phyloP scores from a whole-genome alignment of 2,329 filamentous ascomycete genomes.

The Rhynchosporium secalis region DNA sequence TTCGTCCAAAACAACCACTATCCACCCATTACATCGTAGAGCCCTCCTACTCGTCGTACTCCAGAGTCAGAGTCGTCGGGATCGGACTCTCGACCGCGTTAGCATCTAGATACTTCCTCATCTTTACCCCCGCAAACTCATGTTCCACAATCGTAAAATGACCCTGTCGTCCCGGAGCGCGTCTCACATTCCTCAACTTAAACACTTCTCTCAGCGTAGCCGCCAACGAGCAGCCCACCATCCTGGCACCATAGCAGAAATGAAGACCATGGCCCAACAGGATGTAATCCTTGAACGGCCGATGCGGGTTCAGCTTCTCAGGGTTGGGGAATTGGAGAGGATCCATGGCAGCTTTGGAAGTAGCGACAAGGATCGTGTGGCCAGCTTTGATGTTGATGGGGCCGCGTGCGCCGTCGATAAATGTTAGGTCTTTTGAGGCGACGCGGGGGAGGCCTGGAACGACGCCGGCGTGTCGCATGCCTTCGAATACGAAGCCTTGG shows the following conservation, averaged over 20 bases:
- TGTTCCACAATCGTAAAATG: constrained; percentile 47
- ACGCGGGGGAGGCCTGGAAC: constrained; percentile 54
- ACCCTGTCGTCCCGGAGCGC: constrained; percentile 42
- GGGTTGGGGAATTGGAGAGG: constrained; percentile 44
- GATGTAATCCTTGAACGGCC: constrained; percentile 43
- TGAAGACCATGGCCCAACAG: constrained; percentile 45
- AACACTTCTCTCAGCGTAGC: constrained; percentile 48
- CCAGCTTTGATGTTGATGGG: constrained; percentile 47
- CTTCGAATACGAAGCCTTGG: constrained; percentile 55
- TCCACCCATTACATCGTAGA: not conserved
- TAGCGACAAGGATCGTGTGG: constrained; percentile 46
- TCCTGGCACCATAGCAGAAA: constrained; percentile 44
- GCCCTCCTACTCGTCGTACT: constrained; percentile 43
- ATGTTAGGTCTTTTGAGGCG: constrained; percentile 45
- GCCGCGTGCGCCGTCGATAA: constrained; percentile 49
- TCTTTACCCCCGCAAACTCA: constrained; percentile 48
- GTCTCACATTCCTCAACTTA: constrained; percentile 45
- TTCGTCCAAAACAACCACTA: not conserved
- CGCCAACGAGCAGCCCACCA: constrained; percentile 44
- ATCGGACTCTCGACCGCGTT: constrained; percentile 49
- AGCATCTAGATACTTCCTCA: constrained; percentile 50
- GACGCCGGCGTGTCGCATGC: constrained; percentile 53
- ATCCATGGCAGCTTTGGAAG: constrained; percentile 46
- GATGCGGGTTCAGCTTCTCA: constrained; percentile 45
- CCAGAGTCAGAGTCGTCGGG: constrained; percentile 45